Evolutionary conservation across 495 filamentous ascomycete genomes (phyloP), one percentile per base, ranked within the genome.

Genomic region (Penicillium cosmopolitanum): DNA sequence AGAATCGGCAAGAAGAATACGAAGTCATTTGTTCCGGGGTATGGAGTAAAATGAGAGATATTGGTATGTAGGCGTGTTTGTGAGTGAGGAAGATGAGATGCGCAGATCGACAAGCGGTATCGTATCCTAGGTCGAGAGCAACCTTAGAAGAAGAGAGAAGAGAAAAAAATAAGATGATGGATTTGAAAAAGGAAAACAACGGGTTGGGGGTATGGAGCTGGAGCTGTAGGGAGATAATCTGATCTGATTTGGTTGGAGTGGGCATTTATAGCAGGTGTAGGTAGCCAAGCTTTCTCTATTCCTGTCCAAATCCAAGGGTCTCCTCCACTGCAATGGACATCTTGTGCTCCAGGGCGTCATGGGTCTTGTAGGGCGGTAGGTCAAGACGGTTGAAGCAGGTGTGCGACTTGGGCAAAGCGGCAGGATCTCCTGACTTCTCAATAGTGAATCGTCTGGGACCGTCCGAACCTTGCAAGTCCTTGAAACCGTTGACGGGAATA

Each of bases 401-500:
- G 73, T 99, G 95, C 51, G 91, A 92, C 77, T 99, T 99, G 35
- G 95, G 95, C 65, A 99, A 77, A 60, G 97, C 96, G 28, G 72
- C 82, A 53, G 91, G 81, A 68, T 97, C 94, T 23, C 95, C 95
- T 38, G 92, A 91, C 77, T 98, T 98, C 75, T 99, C 95, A 69
- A 99, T 97, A 7, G 95, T 99, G 69, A 99, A 99, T 38, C 95
- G 79, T 72, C 96, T 81, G 12, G 95, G 95, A 13, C 95, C 95
- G 73, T 99, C 95, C 55, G 92, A 96, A 34, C 95, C 95, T 77
- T 99, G 95, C 58, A 99, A 82, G 78, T 99, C 95, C 81, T 99
- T 99, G 84, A 99, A 99, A 19, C 95, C 95, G 76, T 99, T 99
- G 77, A 99, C 95, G 11, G 95, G 95, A 63, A 99, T 99, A 73